Percentiles rank a stretch among this genome's conserved stretches.
Evolutionary conservation across 192 early-diverging fungal genomes (phyloP).

Genomic region (Lunasporangiospora selenospora): DNA sequence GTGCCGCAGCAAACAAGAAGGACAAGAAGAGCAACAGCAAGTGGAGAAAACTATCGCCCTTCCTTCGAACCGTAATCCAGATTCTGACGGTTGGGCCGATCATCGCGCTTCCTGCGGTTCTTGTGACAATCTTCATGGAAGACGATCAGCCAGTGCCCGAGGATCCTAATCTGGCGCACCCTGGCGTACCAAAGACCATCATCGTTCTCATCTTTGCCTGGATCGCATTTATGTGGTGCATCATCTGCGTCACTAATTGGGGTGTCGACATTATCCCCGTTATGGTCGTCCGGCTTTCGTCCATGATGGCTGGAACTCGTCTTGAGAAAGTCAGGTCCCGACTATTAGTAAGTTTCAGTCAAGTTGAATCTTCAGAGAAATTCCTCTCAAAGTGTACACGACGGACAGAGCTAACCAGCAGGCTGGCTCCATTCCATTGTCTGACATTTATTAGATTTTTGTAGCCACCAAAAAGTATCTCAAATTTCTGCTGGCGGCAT

Average conservation of each 20-base stretch:
- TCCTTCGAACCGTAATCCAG: constrained; percentile 30
- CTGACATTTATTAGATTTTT: too few species aligned
- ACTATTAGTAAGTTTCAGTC: constrained; percentile 19
- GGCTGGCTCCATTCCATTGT: too few species aligned
- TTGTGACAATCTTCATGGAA: constrained; percentile 1
- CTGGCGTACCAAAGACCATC: constrained; percentile 14
- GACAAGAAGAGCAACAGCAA: not conserved
- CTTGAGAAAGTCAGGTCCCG: constrained; percentile 27
- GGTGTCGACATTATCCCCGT: constrained; percentile 31
- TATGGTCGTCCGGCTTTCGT: constrained; percentile 23
- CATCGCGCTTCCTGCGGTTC: constrained; percentile 29
- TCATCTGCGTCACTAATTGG: constrained; percentile 41
- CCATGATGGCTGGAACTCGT: constrained; percentile 12
- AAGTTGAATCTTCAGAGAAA: too few species aligned
- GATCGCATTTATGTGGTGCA: constrained; percentile 46
- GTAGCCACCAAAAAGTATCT: constrained; percentile 36
- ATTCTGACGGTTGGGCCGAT: constrained; percentile 23
- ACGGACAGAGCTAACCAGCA: too few species aligned
- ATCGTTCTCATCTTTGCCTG: constrained; percentile 35
- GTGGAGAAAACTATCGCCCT: constrained; percentile 36
- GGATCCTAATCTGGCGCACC: not conserved
- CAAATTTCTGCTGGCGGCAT: constrained; percentile 30
- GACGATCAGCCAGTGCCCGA: constrained; percentile 7
- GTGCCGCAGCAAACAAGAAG: constrained; percentile 6
- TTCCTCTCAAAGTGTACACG: too few species aligned